Conservation (phyloP, 495 filamentous ascomycete species). For the Melanomma pulvis-pyrius region DNA sequence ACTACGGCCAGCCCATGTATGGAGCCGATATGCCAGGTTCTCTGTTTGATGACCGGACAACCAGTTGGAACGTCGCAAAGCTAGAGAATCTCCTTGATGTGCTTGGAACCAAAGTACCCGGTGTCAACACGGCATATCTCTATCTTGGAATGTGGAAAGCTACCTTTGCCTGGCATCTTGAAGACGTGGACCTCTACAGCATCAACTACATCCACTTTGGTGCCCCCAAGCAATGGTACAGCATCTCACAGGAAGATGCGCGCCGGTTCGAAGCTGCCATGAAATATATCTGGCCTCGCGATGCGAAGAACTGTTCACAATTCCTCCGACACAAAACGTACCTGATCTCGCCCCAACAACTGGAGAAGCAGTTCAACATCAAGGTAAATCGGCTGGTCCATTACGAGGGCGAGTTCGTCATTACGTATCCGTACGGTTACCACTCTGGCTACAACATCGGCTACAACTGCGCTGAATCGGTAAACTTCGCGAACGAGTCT, state of each 20-base stretch:
- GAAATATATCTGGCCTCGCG: constrained; percentile 91
- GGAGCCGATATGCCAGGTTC: constrained; percentile 96
- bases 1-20: constrained; percentile 91
- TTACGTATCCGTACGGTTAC: constrained; percentile 97
- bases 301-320: constrained; percentile 95
- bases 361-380: constrained; percentile 87
- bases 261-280: constrained; percentile 91
- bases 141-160: constrained; percentile 99
- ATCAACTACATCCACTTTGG: constrained; percentile 99
- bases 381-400: constrained; percentile 95
- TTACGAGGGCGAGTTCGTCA: constrained; percentile 96
- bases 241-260: constrained; percentile 96
- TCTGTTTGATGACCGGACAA: constrained; percentile 86
- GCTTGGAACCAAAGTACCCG: constrained; percentile 89
- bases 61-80: constrained; percentile 90
- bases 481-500: constrained; percentile 94
- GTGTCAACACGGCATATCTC: constrained; percentile 98
- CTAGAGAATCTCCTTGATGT: constrained; percentile 92
- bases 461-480: constrained; percentile 98
- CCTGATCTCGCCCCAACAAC: constrained; percentile 86
- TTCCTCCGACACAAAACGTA: constrained; percentile 98
- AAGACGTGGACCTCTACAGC: constrained; percentile 98
- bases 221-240: constrained; percentile 99
- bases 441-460: constrained; percentile 98
- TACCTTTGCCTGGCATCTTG: constrained; percentile 97